These are phyloP conservation scores for Byssoonygena ceratinophila DNA, from an alignment of 2,329 filamentous ascomycete genomes.

Conservation along the genomic window DNA sequence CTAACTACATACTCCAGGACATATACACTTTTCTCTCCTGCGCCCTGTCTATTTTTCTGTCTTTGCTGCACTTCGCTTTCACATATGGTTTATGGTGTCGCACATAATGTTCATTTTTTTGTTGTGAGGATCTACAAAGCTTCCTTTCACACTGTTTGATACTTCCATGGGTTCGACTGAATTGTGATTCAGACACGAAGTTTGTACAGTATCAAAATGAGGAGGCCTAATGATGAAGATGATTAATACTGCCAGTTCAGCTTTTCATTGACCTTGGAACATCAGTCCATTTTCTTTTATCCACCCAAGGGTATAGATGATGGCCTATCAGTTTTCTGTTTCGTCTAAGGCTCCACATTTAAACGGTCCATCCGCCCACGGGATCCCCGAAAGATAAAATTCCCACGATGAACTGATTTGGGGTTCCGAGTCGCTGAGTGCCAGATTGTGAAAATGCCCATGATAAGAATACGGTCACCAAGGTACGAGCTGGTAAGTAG, in stretches of 20 bases:
- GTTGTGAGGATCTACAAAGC: neutral
- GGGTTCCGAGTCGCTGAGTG: no score
- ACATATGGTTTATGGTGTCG: neutral
- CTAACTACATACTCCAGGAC: neutral
- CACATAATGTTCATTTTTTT: neutral
- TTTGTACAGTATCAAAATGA: neutral
- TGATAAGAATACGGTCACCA: no score
- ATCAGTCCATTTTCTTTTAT: no score
- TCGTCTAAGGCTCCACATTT: no score
- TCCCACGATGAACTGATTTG: neutral
- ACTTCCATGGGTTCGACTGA: neutral
- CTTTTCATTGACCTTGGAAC: no score
- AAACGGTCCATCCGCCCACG: no score
- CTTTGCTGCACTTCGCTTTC: neutral
- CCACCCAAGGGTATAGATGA: no score
- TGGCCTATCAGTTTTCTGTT: no score
- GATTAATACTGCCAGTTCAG: no score
- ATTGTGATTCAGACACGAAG: neutral
- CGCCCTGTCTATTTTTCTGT: neutral
- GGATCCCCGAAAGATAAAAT: no score
- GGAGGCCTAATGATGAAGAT: neutral
- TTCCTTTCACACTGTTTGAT: neutral
- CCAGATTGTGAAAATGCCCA: no score
- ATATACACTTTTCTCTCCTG: neutral
- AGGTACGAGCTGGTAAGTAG: no score